phyloP scores from a whole-genome alignment of 345 rosid genomes.

The Lepidium africanum region DNA sequence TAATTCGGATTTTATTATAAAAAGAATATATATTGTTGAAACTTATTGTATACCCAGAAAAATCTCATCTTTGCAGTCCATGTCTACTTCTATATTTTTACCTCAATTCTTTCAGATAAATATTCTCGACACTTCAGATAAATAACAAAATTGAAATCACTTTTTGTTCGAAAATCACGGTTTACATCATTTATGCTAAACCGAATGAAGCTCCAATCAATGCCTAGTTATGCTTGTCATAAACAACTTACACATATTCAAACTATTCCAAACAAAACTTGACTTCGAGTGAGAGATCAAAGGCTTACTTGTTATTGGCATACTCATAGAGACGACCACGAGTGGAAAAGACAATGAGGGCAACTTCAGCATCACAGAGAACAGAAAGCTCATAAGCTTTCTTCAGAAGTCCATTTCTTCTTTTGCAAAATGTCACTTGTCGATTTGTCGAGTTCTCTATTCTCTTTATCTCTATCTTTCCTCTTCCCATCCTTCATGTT shows the following conservation, averaged over 20 bases:
- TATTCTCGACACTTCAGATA: neutral
- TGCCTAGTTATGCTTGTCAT: neutral
- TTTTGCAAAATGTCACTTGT: slow-evolving; percentile 94
- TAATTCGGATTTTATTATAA: neutral
- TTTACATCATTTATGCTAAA: neutral
- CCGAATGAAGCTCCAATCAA: too few relatives aligned
- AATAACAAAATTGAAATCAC: too few relatives aligned
- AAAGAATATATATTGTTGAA: neutral
- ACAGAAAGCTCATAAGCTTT: slow-evolving; percentile 88
- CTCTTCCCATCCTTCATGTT: slow-evolving; percentile 69
- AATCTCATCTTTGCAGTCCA: neutral
- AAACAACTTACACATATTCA: neutral
- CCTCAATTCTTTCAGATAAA: neutral
- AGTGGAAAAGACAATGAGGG: slow-evolving; percentile 90
- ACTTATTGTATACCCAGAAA: neutral
- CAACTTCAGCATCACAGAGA: slow-evolving; percentile 90
- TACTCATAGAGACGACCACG: slow-evolving; percentile 97
- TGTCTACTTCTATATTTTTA: neutral
- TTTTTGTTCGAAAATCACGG: too few relatives aligned
- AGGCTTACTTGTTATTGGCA: slow-evolving; percentile 74
- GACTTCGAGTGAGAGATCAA: neutral
- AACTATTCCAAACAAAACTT: neutral
- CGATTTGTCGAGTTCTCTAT: slow-evolving; percentile 92
- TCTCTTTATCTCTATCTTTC: slow-evolving; percentile 96
- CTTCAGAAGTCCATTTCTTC: slow-evolving; percentile 86